phyloP scores from a whole-genome alignment of 1,139 yeast species.

The Suhomyces terraborum region DNA sequence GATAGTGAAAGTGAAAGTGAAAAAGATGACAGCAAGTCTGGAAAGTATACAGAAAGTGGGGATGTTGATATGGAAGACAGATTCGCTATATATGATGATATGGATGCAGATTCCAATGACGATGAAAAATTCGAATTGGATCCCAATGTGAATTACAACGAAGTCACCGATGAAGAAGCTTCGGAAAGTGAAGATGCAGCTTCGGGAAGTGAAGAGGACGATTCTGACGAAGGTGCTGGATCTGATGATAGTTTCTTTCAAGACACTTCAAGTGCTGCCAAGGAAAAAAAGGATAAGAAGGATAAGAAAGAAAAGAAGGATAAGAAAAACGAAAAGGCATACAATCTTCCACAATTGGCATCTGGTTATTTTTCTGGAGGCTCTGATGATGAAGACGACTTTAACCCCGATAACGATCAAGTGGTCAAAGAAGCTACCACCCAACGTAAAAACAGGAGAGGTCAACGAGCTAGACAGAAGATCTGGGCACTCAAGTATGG shows the following conservation, averaged over 20 bases:
- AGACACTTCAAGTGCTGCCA: slow-evolving; percentile 15
- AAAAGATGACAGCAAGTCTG: neutral
- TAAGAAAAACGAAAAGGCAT: slow-evolving; percentile 17
- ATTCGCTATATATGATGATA: slow-evolving; percentile 51
- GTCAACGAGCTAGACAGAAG: slow-evolving; percentile 95
- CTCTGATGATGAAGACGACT: slow-evolving; percentile 56
- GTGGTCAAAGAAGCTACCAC: slow-evolving; percentile 57
- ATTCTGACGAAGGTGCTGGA: slow-evolving; percentile 15
- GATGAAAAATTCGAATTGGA: slow-evolving; percentile 40
- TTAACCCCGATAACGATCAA: slow-evolving; percentile 56
- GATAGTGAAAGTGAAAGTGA: slow-evolving; percentile 15
- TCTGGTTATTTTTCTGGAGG: slow-evolving; percentile 83
- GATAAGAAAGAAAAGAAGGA: slow-evolving; percentile 23
- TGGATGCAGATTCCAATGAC: slow-evolving; percentile 58
- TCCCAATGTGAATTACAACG: slow-evolving; percentile 55
- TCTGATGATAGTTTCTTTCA: slow-evolving; percentile 45
- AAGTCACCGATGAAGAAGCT: slow-evolving; percentile 64
- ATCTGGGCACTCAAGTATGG: slow-evolving; percentile 96
- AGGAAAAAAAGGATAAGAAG: slow-evolving; percentile 19
- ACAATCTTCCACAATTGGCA: slow-evolving; percentile 66
- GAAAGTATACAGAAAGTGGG: slow-evolving; percentile 17
- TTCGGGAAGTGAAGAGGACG: slow-evolving; percentile 36
- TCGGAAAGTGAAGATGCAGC: slow-evolving; percentile 44
- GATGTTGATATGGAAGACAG: slow-evolving; percentile 29
- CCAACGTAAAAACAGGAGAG: slow-evolving; percentile 83